Evolutionary conservation across 495 filamentous ascomycete species (phyloP).

Genomic region (Penicillium desertorum): DNA sequence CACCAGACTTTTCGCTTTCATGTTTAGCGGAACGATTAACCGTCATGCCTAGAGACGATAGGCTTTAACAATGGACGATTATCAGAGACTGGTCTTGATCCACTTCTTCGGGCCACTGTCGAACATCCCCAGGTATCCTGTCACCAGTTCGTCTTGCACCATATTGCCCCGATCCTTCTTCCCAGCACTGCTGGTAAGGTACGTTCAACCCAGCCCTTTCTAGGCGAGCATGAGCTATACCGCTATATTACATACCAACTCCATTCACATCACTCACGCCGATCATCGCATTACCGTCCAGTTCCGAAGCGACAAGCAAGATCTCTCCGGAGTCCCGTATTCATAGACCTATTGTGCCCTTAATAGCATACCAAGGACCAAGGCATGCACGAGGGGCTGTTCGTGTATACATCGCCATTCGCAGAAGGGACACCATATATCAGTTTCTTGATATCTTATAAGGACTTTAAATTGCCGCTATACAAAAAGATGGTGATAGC

Average conservation of each 20-base stretch:
- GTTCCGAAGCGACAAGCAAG: slow-evolving; percentile 18
- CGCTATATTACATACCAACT: slow-evolving; percentile 13
- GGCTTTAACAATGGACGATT: slow-evolving; percentile 18
- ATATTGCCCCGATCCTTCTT: slow-evolving; percentile 18
- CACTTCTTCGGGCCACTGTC: slow-evolving; percentile 21
- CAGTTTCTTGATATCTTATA: slow-evolving; percentile 18
- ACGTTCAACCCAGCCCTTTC: slow-evolving; percentile 16
- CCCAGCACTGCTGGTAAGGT: slow-evolving; percentile 13
- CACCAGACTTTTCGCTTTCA: not conserved
- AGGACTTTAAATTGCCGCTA: slow-evolving; percentile 17
- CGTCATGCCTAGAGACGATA: slow-evolving; percentile 1
- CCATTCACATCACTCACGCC: slow-evolving; percentile 6
- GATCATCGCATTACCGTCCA: slow-evolving; percentile 16
- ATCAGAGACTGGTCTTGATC: slow-evolving; percentile 18
- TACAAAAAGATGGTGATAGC: slow-evolving; percentile 15
- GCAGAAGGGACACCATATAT: slow-evolving; percentile 19
- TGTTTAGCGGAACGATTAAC: slow-evolving; percentile 2
- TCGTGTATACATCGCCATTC: slow-evolving; percentile 18
- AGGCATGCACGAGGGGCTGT: slow-evolving; percentile 15
- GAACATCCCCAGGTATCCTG: slow-evolving; percentile 19
- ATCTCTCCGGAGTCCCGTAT: slow-evolving; percentile 19
- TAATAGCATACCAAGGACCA: slow-evolving; percentile 19
- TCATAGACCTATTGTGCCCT: slow-evolving; percentile 17
- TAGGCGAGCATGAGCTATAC: slow-evolving; percentile 21
- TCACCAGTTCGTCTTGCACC: slow-evolving; percentile 20